These are phyloP conservation scores for Fusarium albosuccineum DNA, from an alignment of 2,329 filamentous ascomycete species.

Conservation along the genomic window DNA sequence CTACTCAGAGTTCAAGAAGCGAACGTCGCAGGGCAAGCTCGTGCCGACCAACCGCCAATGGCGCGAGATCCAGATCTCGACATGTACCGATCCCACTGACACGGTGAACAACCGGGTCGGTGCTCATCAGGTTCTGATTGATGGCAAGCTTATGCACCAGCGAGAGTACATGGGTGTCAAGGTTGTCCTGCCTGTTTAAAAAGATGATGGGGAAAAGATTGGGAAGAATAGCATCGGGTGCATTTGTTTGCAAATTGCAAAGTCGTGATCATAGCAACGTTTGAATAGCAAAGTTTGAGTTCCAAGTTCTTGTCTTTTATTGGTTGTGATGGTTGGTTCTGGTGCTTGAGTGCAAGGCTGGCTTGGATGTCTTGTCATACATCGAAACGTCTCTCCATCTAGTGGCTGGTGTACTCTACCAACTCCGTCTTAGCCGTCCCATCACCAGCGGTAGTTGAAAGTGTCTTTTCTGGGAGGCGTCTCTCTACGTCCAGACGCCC, in stretches of 20 bases:
- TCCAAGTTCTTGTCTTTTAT: too few relatives aligned
- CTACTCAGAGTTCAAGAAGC: slow-evolving; percentile 60
- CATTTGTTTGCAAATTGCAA: neutral
- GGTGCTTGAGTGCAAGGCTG: too few relatives aligned
- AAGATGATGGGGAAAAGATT: neutral
- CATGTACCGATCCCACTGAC: slow-evolving; percentile 58
- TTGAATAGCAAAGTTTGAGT: too few relatives aligned
- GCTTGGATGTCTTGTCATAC: too few relatives aligned
- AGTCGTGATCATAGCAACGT: neutral
- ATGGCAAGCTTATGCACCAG: slow-evolving; percentile 61
- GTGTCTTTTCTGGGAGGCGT: neutral
- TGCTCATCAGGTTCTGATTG: slow-evolving; percentile 57
- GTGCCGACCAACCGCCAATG: slow-evolving; percentile 61
- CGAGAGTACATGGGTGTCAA: slow-evolving; percentile 62
- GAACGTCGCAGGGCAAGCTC: slow-evolving; percentile 54
- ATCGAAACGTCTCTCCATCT: neutral
- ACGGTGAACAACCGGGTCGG: slow-evolving; percentile 55
- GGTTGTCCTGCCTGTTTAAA: slow-evolving; percentile 57
- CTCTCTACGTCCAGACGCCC: slow-evolving; percentile 22
- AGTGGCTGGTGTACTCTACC: slow-evolving; percentile 3
- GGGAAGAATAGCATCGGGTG: neutral
- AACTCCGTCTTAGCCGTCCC: slow-evolving; percentile 7
- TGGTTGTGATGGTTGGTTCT: too few relatives aligned
- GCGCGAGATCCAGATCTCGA: slow-evolving; percentile 64
- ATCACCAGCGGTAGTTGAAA: neutral